Evolutionary conservation across 2,329 filamentous ascomycete species (phyloP), one percentile per base, ranked within the genome.

Genomic region (Remersonia thermophila): DNA sequence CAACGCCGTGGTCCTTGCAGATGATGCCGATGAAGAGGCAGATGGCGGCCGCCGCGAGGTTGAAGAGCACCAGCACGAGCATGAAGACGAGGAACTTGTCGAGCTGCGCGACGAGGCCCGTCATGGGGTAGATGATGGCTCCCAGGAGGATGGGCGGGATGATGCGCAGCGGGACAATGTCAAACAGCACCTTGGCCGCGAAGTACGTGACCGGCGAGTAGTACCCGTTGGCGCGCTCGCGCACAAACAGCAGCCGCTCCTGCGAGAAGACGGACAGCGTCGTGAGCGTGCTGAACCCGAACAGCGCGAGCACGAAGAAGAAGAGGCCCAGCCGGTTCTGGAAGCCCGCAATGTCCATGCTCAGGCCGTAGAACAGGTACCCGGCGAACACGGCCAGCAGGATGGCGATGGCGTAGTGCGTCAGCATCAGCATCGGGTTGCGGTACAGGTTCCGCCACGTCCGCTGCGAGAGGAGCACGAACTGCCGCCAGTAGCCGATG

Each of bases 401-500:
- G 42, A 98, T 96, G 7, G 91, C 86, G 47, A 95, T 96, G 27
- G 91, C 91, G 55, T 96, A 98, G 60, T 98, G 91, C 0, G 87
- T 95, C 39, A 98, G 72, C 91, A 98, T 98, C 41, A 98, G 66
- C 73, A 96, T 87, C 1, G 91, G 91, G 56, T 98, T 95, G 39
- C 91, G 79, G 64, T 98, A 96, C 6, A 98, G 69, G 54, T 98
- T 98, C 54, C 83, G 86, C 89, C 89, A 98, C 0, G 91, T 98
- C 31, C 91, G 77, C 50, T 78, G 72, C 0, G 89, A 93, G 10
- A 98, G 67, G 48, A 98, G 95, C 37, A 79, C 54, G 58, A 98
- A 96, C 57, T 98, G 91, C 30, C 80, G 71, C 7, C 71, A 51
- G 47, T 87, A 78, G 32, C 89, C 78, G 39, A 95, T 71, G 40